Percentiles rank a stretch among this genome's conserved stretches.
These are phyloP conservation scores for Candida sp. DNA, from an alignment of 1,139 yeast genomes.

Conservation along the genomic window DNA sequence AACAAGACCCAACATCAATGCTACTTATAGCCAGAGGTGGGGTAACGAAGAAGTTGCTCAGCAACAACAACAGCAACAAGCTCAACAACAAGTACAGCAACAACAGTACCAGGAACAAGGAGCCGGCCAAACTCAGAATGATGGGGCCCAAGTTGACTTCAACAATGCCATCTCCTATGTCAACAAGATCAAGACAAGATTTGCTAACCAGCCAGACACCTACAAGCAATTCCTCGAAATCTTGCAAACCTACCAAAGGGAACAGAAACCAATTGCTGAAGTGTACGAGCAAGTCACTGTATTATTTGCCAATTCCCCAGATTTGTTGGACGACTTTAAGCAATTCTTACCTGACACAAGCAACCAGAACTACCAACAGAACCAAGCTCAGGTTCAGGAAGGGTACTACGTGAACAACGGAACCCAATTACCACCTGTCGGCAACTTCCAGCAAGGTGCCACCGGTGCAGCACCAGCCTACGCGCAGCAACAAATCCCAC, in stretches of 20 bases:
- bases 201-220: conserved; percentile 93
- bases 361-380: conserved; percentile 33
- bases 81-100: conserved; percentile 16
- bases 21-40: conserved; percentile 27
- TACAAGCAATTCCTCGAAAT: conserved; percentile 95
- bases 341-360: conserved; percentile 95
- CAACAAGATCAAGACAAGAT: conserved; percentile 92
- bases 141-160: conserved; percentile 91
- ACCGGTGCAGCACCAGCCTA: conserved; percentile 25
- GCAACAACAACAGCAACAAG: conserved; percentile 20
- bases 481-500: conserved; percentile 2
- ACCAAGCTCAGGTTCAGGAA: conserved; percentile 10
- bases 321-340: conserved; percentile 90
- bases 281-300: conserved; percentile 93
- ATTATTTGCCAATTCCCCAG: conserved; percentile 92
- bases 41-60: conserved; percentile 17
- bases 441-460: conserved; percentile 81
- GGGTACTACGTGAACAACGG: conserved; percentile 28
- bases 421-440: conserved; percentile 89
- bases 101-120: conserved; percentile 20
- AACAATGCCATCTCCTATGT: conserved; percentile 97
- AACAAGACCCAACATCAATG: conserved; percentile 58
- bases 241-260: conserved; percentile 94
- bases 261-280: conserved; percentile 93
- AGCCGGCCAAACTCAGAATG: conserved; percentile 25